Percentiles rank a stretch among this genome's conserved stretches.
These are phyloP conservation scores for Nicotiana noctiflora DNA, from an alignment of 257 asterid species.

Conservation along the genomic window DNA sequence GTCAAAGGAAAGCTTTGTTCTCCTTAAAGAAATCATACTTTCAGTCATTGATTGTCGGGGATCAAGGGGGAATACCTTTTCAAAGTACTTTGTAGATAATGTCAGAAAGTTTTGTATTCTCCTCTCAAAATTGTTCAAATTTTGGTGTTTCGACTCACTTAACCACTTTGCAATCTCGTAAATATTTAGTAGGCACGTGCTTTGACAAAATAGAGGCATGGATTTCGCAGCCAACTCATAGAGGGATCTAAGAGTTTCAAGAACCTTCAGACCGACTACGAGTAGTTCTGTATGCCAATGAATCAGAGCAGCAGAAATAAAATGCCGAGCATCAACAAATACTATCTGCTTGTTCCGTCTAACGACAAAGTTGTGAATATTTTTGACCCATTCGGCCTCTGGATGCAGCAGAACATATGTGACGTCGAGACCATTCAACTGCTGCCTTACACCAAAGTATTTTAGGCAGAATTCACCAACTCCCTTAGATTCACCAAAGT, in stretches of 20 bases:
- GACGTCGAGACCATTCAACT: not conserved
- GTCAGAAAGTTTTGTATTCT: slow-evolving; percentile 19
- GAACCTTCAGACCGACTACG: slow-evolving; percentile 34
- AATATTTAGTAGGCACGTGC: slow-evolving; percentile 27
- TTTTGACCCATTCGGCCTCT: slow-evolving; percentile 41
- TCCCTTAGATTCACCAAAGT: slow-evolving; percentile 2
- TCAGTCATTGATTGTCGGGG: slow-evolving; percentile 23
- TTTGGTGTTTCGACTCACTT: not conserved
- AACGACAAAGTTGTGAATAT: slow-evolving; percentile 11
- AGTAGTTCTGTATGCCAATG: slow-evolving; percentile 35
- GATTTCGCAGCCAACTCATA: slow-evolving; percentile 9
- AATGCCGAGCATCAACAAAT: slow-evolving; percentile 28
- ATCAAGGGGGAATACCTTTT: slow-evolving; percentile 41
- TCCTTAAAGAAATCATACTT: slow-evolving; percentile 29
- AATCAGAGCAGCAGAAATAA: slow-evolving; percentile 30
- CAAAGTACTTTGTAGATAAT: slow-evolving; percentile 23
- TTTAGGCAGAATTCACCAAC: slow-evolving; percentile 27
- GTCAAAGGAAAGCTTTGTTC: slow-evolving; percentile 23
- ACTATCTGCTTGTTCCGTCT: not conserved
- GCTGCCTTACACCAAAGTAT: slow-evolving; percentile 52
- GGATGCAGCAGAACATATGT: slow-evolving; percentile 33
- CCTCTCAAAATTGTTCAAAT: not conserved
- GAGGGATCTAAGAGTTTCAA: slow-evolving; percentile 32
- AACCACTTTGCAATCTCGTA: slow-evolving; percentile 28
- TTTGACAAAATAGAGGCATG: slow-evolving; percentile 20